Percentiles rank a stretch among this genome's conserved stretches.
Conservation (phyloP, 2,329 filamentous ascomycete genomes). For the Trichoderma aggressivum region DNA sequence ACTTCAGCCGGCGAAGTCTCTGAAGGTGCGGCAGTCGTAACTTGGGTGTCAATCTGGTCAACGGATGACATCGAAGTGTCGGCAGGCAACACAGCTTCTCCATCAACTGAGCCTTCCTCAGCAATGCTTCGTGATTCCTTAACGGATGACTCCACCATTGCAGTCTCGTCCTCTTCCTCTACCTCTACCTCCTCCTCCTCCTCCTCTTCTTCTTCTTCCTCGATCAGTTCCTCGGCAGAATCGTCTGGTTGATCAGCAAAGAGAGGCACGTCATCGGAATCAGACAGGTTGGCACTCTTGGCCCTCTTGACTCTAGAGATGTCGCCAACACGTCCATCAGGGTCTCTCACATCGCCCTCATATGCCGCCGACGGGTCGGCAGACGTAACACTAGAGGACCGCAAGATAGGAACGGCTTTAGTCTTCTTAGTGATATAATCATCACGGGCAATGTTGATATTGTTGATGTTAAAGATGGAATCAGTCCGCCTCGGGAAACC, state of each 20-base stretch:
- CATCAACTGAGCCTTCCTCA: constrained; percentile 36
- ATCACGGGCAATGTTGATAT: constrained; percentile 59
- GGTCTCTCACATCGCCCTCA: constrained; percentile 28
- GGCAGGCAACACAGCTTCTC: constrained; percentile 40
- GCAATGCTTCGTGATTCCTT: constrained; percentile 26
- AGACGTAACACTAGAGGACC: constrained; percentile 50
- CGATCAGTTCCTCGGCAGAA: constrained; percentile 19
- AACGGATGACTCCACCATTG: constrained; percentile 22
- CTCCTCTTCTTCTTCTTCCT: constrained; percentile 16
- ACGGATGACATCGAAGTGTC: constrained; percentile 56
- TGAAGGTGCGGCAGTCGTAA: constrained; percentile 50
- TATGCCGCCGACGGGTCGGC: constrained; percentile 25
- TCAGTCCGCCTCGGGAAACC: constrained; percentile 39
- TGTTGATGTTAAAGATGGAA: constrained; percentile 60
- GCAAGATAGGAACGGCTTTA: constrained; percentile 80
- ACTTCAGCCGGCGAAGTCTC: constrained; percentile 50
- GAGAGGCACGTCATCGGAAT: constrained; percentile 69
- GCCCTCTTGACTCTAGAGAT: constrained; percentile 73
- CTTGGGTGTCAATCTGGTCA: constrained; percentile 53
- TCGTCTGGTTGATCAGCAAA: constrained; percentile 59
- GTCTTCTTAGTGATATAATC: constrained; percentile 62
- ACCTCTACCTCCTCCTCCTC: neutral
- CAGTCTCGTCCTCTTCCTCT: constrained; percentile 20
- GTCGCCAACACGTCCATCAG: constrained; percentile 59
- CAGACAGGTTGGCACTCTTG: constrained; percentile 55